These are phyloP conservation scores for Flaveria trinervia DNA, from an alignment of 129 eudicot genomes.

Conservation along the genomic window DNA sequence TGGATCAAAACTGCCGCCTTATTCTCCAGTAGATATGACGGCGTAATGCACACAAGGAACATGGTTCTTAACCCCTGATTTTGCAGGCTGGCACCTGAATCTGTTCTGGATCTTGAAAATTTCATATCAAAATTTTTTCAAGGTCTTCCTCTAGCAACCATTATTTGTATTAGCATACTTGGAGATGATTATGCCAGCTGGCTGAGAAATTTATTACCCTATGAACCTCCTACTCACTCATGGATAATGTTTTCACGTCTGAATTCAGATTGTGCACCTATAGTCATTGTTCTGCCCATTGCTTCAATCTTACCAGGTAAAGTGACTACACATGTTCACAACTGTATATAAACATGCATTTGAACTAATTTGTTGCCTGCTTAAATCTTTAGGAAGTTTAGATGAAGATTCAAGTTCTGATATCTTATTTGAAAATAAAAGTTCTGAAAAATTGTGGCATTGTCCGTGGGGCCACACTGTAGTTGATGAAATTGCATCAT, in stretches of 20 bases:
- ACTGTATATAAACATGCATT: neutral
- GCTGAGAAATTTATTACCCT: constrained; percentile 48
- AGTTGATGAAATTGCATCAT: constrained; percentile 82
- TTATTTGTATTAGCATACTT: constrained; percentile 71
- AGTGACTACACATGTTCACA: constrained; percentile 14
- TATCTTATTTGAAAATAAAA: constrained; percentile 35
- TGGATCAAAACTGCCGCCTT: neutral
- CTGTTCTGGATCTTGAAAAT: constrained; percentile 44
- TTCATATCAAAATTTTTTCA: constrained; percentile 49
- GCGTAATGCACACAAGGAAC: neutral
- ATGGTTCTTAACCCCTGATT: constrained; percentile 17
- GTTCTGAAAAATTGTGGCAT: constrained; percentile 51
- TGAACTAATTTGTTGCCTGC: constrained; percentile 25
- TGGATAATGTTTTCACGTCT: constrained; percentile 81
- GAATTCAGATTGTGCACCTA: constrained; percentile 62
- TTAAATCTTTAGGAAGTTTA: constrained; percentile 39
- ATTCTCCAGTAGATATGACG: neutral
- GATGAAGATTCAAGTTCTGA: constrained; percentile 49
- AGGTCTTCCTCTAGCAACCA: constrained; percentile 58
- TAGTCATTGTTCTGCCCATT: constrained; percentile 61
- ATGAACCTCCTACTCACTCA: constrained; percentile 41
- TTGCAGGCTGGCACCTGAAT: constrained; percentile 61
- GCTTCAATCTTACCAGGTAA: constrained; percentile 57
- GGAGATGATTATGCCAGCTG: constrained; percentile 54
- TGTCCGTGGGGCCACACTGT: constrained; percentile 90